Percentiles rank a stretch among this genome's conserved stretches.
These are phyloP conservation scores for Xylaria nigripes DNA, from an alignment of 495 filamentous ascomycete species.

Conservation along the genomic window DNA sequence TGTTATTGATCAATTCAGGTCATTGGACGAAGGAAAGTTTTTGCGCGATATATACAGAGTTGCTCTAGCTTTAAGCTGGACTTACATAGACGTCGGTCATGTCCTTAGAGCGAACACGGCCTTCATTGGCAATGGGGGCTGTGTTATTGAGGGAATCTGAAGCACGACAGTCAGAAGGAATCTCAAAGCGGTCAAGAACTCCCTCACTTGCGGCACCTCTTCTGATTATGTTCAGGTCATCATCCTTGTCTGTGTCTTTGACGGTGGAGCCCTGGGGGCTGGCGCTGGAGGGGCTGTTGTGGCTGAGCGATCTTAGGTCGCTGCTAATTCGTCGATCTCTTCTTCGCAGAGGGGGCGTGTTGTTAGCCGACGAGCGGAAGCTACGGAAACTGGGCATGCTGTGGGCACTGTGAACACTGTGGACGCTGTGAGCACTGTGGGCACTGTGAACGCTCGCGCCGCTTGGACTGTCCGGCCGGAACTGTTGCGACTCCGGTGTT, in stretches of 20 bases:
- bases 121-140: conserved; percentile 74
- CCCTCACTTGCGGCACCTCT: too few relatives aligned
- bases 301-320: conserved; percentile 66
- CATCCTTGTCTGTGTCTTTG: background rate
- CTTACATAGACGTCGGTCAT: conserved; percentile 95
- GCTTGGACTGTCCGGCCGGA: conserved; percentile 52
- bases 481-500: conserved; percentile 46
- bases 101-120: conserved; percentile 70
- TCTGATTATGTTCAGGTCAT: background rate
- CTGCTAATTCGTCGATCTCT: conserved; percentile 67
- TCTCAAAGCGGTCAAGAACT: background rate
- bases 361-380: conserved; percentile 22
- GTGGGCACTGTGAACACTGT: background rate
- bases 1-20: background rate
- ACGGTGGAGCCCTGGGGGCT: conserved; percentile 13
- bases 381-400: conserved; percentile 3
- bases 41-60: too few relatives aligned
- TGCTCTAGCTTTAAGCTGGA: too few relatives aligned
- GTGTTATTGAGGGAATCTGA: conserved; percentile 35
- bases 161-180: conserved; percentile 27
- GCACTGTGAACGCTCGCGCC: conserved; percentile 42
- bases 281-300: conserved; percentile 6
- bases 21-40: conserved; percentile 15
- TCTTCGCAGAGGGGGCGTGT: conserved; percentile 61
- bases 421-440: background rate